Evolutionary conservation across 2,329 filamentous ascomycete species (phyloP).

Genomic region (Ophiosphaerella narmari): DNA sequence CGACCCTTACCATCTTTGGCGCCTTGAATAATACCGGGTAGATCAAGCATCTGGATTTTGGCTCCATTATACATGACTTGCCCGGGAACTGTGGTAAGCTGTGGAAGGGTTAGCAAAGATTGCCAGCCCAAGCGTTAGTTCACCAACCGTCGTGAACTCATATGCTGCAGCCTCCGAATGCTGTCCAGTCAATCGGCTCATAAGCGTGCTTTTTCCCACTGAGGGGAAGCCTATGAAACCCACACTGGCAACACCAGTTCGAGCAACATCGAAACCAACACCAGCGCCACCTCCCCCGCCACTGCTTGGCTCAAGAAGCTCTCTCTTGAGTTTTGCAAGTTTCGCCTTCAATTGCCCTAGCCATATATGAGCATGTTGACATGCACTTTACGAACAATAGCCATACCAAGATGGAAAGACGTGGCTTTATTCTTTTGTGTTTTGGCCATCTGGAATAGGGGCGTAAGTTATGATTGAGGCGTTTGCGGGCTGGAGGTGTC

Average conservation of each 20-base stretch:
- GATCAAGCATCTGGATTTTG: constrained; percentile 96
- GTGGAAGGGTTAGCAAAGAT: constrained; percentile 14
- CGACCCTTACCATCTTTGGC: constrained; percentile 97
- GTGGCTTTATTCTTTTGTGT: constrained; percentile 98
- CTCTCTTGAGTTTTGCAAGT: constrained; percentile 94
- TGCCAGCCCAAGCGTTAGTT: neutral
- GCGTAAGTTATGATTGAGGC: constrained; percentile 27
- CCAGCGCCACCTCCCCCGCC: constrained; percentile 84
- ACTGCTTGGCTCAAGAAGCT: constrained; percentile 82
- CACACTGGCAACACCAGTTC: constrained; percentile 95
- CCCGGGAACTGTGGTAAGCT: constrained; percentile 90
- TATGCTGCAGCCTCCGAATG: constrained; percentile 97
- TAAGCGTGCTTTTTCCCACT: constrained; percentile 96
- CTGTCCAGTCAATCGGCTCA: constrained; percentile 92
- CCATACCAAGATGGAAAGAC: constrained; percentile 79
- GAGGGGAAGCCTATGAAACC: constrained; percentile 98
- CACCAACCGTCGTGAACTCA: constrained; percentile 81
- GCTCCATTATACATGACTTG: constrained; percentile 97
- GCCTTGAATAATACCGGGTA: constrained; percentile 98
- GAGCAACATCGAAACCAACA: constrained; percentile 93
- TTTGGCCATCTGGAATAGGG: constrained; percentile 74
- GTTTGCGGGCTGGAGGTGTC: constrained; percentile 39
- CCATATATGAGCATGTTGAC: constrained; percentile 27
- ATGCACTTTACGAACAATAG: constrained; percentile 2
- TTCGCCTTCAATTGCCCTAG: constrained; percentile 91